Evolutionary conservation across 441 rosid genomes (phyloP).

Genomic region (Populus hybrid): DNA sequence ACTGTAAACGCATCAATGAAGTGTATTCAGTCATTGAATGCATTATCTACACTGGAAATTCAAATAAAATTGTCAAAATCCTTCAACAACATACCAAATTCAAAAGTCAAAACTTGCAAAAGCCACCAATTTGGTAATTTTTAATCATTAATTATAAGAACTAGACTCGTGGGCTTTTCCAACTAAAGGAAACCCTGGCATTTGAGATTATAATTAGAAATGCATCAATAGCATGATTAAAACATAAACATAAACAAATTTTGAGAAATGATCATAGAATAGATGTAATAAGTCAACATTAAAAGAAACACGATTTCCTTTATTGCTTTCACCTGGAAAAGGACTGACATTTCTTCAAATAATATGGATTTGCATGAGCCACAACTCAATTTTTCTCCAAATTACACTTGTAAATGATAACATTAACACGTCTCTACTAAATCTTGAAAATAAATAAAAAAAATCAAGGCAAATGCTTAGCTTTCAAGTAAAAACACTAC

Average conservation of each 20-base stretch:
- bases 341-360: neutral
- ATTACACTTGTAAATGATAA: neutral
- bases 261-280: neutral
- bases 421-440: neutral
- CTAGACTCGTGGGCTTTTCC: neutral
- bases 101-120: constrained; percentile 3
- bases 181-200: neutral
- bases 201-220: neutral
- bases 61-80: constrained; percentile 2
- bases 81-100: neutral
- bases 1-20: neutral
- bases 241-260: neutral
- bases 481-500: neutral
- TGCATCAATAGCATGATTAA: neutral
- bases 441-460: neutral
- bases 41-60: neutral
- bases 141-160: neutral
- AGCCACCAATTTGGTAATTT: constrained; percentile 3
- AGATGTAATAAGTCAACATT: neutral
- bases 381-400: neutral
- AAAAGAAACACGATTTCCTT: neutral
- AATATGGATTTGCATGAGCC: too few species aligned
- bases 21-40: neutral
- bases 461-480: neutral
- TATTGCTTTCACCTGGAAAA: neutral